phyloP scores from a whole-genome alignment of 1,284 basidiomycete genomes.

The Trichosporon sp. region DNA sequence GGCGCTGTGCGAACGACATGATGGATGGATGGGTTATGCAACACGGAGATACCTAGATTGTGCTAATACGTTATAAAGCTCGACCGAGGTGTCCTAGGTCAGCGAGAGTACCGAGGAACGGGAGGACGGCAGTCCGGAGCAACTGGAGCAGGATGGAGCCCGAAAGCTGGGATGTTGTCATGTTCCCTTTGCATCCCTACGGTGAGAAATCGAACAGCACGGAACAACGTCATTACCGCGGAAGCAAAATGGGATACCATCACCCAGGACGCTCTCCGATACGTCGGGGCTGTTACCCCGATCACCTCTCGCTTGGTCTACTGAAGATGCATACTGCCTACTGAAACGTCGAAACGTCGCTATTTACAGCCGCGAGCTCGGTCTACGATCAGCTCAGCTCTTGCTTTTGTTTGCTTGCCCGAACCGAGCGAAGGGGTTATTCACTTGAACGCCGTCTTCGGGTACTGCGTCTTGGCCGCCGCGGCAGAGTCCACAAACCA shows the following conservation, averaged over 20 bases:
- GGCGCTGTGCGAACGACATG: constrained; percentile 44
- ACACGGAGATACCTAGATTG: neutral
- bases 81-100: neutral
- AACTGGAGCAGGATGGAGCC: neutral
- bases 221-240: constrained; percentile 3
- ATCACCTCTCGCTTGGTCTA: neutral
- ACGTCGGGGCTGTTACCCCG: neutral
- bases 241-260: neutral
- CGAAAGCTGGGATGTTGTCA: neutral
- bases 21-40: neutral
- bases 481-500: constrained; percentile 91
- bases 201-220: constrained; percentile 13
- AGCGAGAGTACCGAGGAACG: neutral
- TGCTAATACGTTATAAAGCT: neutral
- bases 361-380: constrained; percentile 8
- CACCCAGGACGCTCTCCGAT: neutral
- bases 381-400: constrained; percentile 3
- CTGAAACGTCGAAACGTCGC: neutral
- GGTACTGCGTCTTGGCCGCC: constrained; percentile 61
- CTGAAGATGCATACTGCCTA: neutral
- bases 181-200: neutral
- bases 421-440: neutral
- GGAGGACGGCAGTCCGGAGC: neutral
- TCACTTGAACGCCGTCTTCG: constrained; percentile 47
- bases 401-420: neutral